Evolutionary conservation across 1,284 basidiomycete genomes (phyloP), one percentile per base, ranked within the genome.

Genomic region (Pseudozyma tsukubaensis): DNA sequence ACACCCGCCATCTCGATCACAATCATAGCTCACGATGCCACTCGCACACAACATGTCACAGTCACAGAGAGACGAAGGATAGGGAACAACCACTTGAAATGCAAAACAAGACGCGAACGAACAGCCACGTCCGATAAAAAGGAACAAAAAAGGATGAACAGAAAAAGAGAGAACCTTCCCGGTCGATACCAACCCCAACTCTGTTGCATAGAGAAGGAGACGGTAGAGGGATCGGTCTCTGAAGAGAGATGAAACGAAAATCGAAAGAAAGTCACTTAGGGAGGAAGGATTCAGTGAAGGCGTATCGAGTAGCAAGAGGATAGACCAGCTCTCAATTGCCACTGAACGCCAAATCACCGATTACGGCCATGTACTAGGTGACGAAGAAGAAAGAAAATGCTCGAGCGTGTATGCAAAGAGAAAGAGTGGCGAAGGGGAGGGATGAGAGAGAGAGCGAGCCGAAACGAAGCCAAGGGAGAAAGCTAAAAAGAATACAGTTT

Each of bases 401-500:
- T 56, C 43, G 57, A 21, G 40, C 63, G 57, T 66, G 52, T 50
- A 67, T 58, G 59, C 56, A 56, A 18, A n/a, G 44, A 34, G 36
- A 47, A 29, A 34, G 37, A 29, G 19, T 12, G 37, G n/a, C 13
- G 36, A 19, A 11, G 18, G 18, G 3, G 24, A 29, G 24, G 24
- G 24, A 29, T 29, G 24, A 29, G 24, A 29, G 24, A 29, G 24
- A 29, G 24, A 29, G 24, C 24, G 24, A 29, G 24, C 3, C 24
- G 24, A 29, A 29, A 10, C 24, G 11, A 39, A 29, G 13, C 13
- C 18, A 16, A 34, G 35, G 21, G 39, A 39, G 36, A 19, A 42
- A 47, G 37, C 12, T 7, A 8, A 39, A 2, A 45, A 69, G 47
- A 60, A 64, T 70, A 70, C 67, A 70, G 67, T 64, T 61, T 59